Evolutionary conservation across 2,329 filamentous ascomycete genomes (phyloP).

Genomic region (Leptographium galeiforme): DNA sequence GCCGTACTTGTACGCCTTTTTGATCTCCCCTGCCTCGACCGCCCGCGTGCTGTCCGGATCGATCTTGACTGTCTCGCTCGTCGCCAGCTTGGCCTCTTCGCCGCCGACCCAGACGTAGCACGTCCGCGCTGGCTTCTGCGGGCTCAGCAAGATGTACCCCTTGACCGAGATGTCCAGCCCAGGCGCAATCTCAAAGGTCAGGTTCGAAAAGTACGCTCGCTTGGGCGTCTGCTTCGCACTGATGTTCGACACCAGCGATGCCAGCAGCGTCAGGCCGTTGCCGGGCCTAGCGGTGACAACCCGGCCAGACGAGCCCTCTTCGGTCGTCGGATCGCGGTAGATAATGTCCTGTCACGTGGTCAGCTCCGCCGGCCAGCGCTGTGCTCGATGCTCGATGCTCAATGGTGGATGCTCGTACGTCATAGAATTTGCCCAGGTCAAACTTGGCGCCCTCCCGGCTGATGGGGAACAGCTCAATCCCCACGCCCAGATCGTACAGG

Average conservation of each 20-base stretch:
- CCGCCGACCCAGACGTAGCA: slow-evolving; percentile 81
- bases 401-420: slow-evolving; percentile 38
- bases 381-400: neutral
- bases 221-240: slow-evolving; percentile 83
- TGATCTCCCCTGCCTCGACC: slow-evolving; percentile 69
- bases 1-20: slow-evolving; percentile 92
- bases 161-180: slow-evolving; percentile 79
- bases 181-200: slow-evolving; percentile 80
- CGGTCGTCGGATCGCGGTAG: slow-evolving; percentile 63
- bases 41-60: slow-evolving; percentile 65
- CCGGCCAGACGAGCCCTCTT: slow-evolving; percentile 45
- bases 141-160: slow-evolving; percentile 80
- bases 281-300: slow-evolving; percentile 47
- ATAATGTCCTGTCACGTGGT: slow-evolving; percentile 63
- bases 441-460: slow-evolving; percentile 58
- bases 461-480: slow-evolving; percentile 88
- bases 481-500: slow-evolving; percentile 82
- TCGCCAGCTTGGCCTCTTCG: slow-evolving; percentile 71
- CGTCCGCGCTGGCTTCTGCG: slow-evolving; percentile 65
- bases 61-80: slow-evolving; percentile 58
- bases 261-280: slow-evolving; percentile 49
- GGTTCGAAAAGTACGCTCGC: slow-evolving; percentile 69
- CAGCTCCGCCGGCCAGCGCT: neutral
- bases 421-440: slow-evolving; percentile 77
- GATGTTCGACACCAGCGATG: slow-evolving; percentile 79